phyloP scores from a whole-genome alignment of 257 asterid genomes.

The Nicotiana paniculata region DNA sequence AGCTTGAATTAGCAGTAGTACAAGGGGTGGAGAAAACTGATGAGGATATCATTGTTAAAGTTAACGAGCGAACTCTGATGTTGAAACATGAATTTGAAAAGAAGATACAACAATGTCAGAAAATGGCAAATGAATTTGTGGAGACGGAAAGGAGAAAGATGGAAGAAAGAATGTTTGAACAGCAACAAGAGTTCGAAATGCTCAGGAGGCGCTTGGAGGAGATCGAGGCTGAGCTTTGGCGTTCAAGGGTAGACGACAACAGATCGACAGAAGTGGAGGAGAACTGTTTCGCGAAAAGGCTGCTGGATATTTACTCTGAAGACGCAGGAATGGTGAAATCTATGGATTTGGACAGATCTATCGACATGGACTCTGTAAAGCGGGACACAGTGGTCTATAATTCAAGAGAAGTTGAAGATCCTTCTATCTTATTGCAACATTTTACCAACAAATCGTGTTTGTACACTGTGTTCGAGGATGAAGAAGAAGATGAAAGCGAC shows the following conservation, averaged over 20 bases:
- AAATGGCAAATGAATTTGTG: constrained; percentile 46
- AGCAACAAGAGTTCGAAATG: constrained; percentile 63
- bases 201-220: constrained; percentile 71
- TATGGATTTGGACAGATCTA: constrained; percentile 79
- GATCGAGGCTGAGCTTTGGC: constrained; percentile 49
- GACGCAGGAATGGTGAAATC: constrained; percentile 94
- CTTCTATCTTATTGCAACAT: constrained; percentile 14
- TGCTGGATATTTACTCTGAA: constrained; percentile 51
- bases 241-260: constrained; percentile 37
- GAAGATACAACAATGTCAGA: constrained; percentile 55
- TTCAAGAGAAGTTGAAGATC: constrained; percentile 30
- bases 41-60: constrained; percentile 52
- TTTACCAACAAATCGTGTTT: constrained; percentile 39
- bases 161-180: constrained; percentile 56
- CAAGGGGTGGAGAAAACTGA: constrained; percentile 23
- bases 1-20: constrained; percentile 35
- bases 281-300: constrained; percentile 47
- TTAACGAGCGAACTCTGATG: constrained; percentile 35
- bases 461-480: constrained; percentile 79
- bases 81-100: constrained; percentile 53
- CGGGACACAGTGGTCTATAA: constrained; percentile 17
- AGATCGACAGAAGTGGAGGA: constrained; percentile 49
- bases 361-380: constrained; percentile 54
- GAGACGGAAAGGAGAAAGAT: constrained; percentile 73
- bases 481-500: constrained; percentile 48